These are phyloP conservation scores for Lupinus albus DNA, from an alignment of 306 rosid species.

Conservation along the genomic window DNA sequence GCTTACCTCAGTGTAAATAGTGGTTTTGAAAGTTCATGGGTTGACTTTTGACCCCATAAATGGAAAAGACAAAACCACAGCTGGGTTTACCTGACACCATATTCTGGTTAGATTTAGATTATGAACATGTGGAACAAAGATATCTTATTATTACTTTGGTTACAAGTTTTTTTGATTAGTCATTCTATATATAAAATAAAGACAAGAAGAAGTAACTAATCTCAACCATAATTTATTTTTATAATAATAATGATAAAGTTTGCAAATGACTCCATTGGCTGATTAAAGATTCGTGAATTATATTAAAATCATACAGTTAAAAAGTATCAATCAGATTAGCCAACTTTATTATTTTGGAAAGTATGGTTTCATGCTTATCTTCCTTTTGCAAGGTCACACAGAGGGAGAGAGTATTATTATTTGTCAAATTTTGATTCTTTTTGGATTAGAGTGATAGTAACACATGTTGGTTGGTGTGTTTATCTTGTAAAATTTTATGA, in stretches of 20 bases:
- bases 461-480: no score
- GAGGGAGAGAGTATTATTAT: not conserved
- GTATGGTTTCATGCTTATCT: slow-evolving; percentile 30
- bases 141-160: not conserved
- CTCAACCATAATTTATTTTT: not conserved
- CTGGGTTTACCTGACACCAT: slow-evolving; percentile 54
- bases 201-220: not conserved
- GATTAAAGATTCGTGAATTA: not conserved
- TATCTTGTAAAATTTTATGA: no score
- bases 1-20: no score
- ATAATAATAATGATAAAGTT: no score
- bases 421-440: slow-evolving; percentile 15
- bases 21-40: slow-evolving; percentile 41
- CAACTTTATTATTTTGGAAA: not conserved
- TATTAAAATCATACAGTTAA: not conserved
- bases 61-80: slow-evolving; percentile 38
- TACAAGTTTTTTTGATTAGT: not conserved
- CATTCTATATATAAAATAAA: no score
- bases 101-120: slow-evolving; percentile 15
- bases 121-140: slow-evolving; percentile 45
- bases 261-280: not conserved
- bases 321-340: not conserved
- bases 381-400: not conserved
- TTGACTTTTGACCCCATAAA: slow-evolving; percentile 40
- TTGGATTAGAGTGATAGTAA: not conserved